Evolutionary conservation across 305 asterid species (phyloP).

Genomic region (Fraxinus sp.): DNA sequence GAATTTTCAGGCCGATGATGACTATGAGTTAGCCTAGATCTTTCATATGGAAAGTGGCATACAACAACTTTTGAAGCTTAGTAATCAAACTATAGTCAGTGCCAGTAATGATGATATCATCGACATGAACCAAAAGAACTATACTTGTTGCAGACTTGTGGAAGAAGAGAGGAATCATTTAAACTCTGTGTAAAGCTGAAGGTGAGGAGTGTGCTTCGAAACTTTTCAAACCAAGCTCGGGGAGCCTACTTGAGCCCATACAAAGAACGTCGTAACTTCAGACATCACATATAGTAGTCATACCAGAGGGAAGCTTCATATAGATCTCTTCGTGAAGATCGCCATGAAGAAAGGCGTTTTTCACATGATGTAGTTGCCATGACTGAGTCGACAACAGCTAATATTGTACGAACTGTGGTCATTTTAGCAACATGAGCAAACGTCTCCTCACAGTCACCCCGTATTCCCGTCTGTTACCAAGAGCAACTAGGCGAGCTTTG

Average conservation of each 20-base stretch:
- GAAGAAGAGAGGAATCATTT: background rate
- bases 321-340: background rate
- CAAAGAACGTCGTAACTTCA: background rate
- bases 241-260: background rate
- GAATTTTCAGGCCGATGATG: background rate
- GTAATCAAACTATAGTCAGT: background rate
- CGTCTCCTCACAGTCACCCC: background rate
- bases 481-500: background rate
- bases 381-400: background rate
- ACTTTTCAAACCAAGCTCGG: background rate
- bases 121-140: background rate
- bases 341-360: background rate
- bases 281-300: background rate
- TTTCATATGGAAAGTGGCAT: background rate
- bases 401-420: background rate
- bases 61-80: background rate
- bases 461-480: background rate
- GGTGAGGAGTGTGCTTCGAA: background rate
- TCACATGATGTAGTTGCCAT: background rate
- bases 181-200: background rate
- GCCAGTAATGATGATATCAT: background rate
- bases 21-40: background rate
- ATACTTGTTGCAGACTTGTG: background rate
- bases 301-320: background rate
- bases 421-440: background rate